Evolutionary conservation across 768 basidiomycete genomes (phyloP), one percentile per base, ranked within the genome.

Genomic region (Leccinum imitatum): DNA sequence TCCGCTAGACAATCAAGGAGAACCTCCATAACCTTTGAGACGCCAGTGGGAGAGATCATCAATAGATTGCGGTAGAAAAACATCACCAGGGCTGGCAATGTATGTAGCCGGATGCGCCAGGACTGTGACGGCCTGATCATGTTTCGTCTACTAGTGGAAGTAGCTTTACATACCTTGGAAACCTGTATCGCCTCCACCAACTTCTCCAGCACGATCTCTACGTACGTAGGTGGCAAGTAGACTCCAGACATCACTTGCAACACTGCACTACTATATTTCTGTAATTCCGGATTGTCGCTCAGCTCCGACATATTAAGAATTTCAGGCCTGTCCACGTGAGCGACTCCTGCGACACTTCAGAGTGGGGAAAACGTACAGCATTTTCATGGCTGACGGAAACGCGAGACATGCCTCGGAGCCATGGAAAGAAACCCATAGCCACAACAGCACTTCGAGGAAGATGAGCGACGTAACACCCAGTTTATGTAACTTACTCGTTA

Each of bases 41-140:
- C 82, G 39, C 84, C 85, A 19, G 80, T 75, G 52, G 87, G 81
- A 39, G 91, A 84, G 52, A 95, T 84, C 57, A 87, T 83, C 60
- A 93, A 75, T 58, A 95, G 81, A 70, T 95, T 94, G 51, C 93
- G 84, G 74, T 94, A 95, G 79, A 93, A 95, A 74, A 95, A 92
- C 37, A 94, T 87, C 31, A 92, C 87, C 61, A 97, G 75, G 30
- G 90, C 87, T n/a, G 94, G 94, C 59, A 96, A 77, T 21, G 90
- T 88, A 74, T 94, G 89, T 37, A 93, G 79, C 4, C 93, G 87
- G 67, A 95, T 93, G 57, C 91, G 84, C 94, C 94, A 97, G 7
- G 91, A 93, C 92, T 94, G 61, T 39, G 14, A 44, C 35, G 52
- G 4, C 51, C 59, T 23, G 31, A 33, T 72, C 9, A 70, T 31